Conservation (phyloP, 2,329 filamentous ascomycete species). For the Aureobasidium sp. region DNA sequence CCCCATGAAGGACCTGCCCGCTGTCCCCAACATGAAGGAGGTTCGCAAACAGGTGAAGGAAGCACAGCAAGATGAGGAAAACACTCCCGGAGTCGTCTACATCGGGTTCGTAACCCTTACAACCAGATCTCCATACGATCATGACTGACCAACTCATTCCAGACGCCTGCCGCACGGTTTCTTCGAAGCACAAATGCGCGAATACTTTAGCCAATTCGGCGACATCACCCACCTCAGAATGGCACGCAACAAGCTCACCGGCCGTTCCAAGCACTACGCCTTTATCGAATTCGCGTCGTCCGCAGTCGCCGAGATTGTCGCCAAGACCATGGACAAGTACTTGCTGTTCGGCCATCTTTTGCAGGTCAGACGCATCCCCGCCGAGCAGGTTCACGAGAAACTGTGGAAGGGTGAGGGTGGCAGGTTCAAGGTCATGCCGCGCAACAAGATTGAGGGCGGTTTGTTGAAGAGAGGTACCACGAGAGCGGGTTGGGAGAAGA, state of each 20-base stretch:
- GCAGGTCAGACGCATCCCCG: conserved; percentile 72
- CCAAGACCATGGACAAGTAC: conserved; percentile 97
- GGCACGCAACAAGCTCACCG: conserved; percentile 86
- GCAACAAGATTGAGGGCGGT: conserved; percentile 76
- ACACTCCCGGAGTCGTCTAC: conserved; percentile 73
- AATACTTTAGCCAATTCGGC: conserved; percentile 92
- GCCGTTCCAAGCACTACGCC: conserved; percentile 85
- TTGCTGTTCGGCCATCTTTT: conserved; percentile 90
- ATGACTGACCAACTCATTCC: neutral
- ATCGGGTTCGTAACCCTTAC: conserved; percentile 52
- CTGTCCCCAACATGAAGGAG: conserved; percentile 28
- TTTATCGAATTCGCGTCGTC: conserved; percentile 79
- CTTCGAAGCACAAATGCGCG: conserved; percentile 91
- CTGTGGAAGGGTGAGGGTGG: conserved; percentile 87
- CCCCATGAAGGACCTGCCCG: conserved; percentile 32
- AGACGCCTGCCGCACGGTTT: conserved; percentile 84
- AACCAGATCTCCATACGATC: neutral
- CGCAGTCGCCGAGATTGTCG: conserved; percentile 83
- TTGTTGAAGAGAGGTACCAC: conserved; percentile 66
- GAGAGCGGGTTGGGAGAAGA: conserved; percentile 70
- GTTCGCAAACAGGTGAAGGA: conserved; percentile 41
- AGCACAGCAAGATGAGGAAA: conserved; percentile 42
- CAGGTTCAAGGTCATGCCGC: conserved; percentile 81
- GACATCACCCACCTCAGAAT: conserved; percentile 70
- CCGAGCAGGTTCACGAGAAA: conserved; percentile 69